These are phyloP conservation scores for Acanthamoeba quina DNA, from an alignment of 208 protist species.

Conservation along the genomic window DNA sequence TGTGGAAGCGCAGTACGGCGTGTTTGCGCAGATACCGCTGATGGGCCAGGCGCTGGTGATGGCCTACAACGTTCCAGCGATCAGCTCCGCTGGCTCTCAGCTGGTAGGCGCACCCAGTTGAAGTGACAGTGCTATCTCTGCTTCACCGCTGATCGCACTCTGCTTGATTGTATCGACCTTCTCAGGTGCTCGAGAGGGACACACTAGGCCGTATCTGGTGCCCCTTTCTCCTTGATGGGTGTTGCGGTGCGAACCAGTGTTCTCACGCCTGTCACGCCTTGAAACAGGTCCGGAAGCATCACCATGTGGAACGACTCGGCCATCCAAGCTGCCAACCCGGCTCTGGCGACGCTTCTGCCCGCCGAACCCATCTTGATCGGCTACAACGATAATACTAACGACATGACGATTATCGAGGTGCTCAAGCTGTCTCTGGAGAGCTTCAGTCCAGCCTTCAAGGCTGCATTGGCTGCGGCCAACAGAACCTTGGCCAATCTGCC, in stretches of 20 bases:
- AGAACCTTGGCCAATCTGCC: background rate
- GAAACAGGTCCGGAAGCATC: background rate
- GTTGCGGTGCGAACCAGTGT: background rate
- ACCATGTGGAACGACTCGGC: conserved; percentile 36
- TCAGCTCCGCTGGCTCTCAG: background rate
- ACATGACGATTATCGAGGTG: background rate
- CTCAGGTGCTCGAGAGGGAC: background rate
- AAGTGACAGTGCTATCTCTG: too few relatives aligned
- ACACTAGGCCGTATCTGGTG: background rate
- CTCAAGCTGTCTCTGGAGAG: conserved; percentile 1
- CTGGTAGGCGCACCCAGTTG: background rate
- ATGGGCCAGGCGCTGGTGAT: background rate
- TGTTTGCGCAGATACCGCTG: background rate
- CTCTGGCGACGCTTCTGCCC: background rate
- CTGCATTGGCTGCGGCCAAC: background rate
- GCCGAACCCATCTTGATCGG: background rate
- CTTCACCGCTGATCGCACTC: too few relatives aligned
- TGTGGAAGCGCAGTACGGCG: background rate
- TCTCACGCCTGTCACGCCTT: background rate
- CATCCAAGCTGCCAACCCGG: background rate
- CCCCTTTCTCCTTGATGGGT: background rate
- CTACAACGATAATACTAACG: background rate
- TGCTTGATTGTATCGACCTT: too few relatives aligned
- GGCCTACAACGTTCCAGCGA: background rate
- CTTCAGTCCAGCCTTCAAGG: background rate